A percentile compares a stretch with the other conserved stretches of the same genome.
These are phyloP conservation scores for Grosmannia serpens DNA, from an alignment of 2,329 filamentous ascomycete genomes.

Conservation along the genomic window DNA sequence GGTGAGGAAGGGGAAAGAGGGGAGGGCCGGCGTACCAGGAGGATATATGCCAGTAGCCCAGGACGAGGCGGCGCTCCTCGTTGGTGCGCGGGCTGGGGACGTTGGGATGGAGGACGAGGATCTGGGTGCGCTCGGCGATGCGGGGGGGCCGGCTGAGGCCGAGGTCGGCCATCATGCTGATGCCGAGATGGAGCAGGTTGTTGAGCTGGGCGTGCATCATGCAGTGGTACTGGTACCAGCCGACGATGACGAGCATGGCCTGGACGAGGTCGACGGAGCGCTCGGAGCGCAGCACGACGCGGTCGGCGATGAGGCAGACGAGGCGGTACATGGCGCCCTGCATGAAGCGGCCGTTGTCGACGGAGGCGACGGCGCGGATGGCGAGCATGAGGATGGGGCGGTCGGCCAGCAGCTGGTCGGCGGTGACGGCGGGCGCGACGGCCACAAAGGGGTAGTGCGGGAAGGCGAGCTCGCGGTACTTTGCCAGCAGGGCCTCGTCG, in stretches of 20 bases:
- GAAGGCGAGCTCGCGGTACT: conserved; percentile 31
- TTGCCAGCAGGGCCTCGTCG: conserved; percentile 33
- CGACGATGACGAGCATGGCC: conserved; percentile 35
- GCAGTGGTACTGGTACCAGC: conserved; percentile 44
- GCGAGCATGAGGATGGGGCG: conserved; percentile 37
- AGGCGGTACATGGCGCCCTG: conserved; percentile 36
- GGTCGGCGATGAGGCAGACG: conserved; percentile 33
- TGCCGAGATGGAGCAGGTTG: conserved; percentile 36
- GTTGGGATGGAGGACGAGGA: conserved; percentile 30
- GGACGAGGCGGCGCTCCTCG: conserved; percentile 39
- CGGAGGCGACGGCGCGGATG: conserved; percentile 38
- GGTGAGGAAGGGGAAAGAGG: neutral
- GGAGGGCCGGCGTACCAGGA: conserved; percentile 31
- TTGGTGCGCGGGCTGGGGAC: conserved; percentile 28
- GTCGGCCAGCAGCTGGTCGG: conserved; percentile 24
- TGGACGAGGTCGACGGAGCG: conserved; percentile 38
- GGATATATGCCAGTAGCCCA: conserved; percentile 43
- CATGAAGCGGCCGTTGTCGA: conserved; percentile 34
- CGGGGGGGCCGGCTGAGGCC: conserved; percentile 30
- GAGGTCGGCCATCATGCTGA: conserved; percentile 34
- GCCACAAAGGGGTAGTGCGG: conserved; percentile 36
- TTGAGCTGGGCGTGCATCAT: conserved; percentile 40
- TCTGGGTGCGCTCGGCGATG: conserved; percentile 27
- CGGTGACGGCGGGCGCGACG: conserved; percentile 24
- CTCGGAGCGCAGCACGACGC: conserved; percentile 36